Conservation (phyloP, 192 early-diverging fungal species). For the Phycomyces blakesleeanus region DNA sequence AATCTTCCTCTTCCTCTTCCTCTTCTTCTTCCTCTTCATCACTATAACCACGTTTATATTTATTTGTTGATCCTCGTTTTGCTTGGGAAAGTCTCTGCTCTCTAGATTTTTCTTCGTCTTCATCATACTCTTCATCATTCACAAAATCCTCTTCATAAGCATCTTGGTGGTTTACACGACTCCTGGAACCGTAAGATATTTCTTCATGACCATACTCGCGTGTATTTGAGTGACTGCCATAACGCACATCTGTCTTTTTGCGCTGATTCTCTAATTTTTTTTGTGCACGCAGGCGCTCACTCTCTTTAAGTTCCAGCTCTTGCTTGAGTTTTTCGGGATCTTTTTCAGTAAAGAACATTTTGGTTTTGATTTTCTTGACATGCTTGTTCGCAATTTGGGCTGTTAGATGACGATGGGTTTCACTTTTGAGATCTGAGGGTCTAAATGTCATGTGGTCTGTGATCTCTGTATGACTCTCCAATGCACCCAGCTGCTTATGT, state of each 20-base stretch:
- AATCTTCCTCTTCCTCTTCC: constrained; percentile 14
- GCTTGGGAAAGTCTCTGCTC: constrained; percentile 28
- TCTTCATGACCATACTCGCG: constrained; percentile 43
- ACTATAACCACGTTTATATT: constrained; percentile 14
- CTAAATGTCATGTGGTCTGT: constrained; percentile 61
- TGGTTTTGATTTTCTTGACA: constrained; percentile 59
- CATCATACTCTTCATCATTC: constrained; percentile 47
- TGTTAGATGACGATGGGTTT: constrained; percentile 64
- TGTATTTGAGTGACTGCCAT: constrained; percentile 28
- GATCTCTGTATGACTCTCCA: constrained; percentile 66
- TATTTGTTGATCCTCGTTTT: constrained; percentile 28
- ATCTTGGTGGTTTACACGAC: constrained; percentile 18
- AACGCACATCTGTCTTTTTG: constrained; percentile 27
- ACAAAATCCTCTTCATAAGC: constrained; percentile 51
- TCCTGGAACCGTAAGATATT: background rate
- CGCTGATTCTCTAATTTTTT: constrained; percentile 46
- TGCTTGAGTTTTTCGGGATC: constrained; percentile 67
- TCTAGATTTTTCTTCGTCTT: constrained; percentile 36
- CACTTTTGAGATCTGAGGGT: constrained; percentile 52
- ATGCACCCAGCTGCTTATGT: constrained; percentile 47
- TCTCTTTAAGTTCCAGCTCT: constrained; percentile 58
- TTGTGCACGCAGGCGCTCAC: constrained; percentile 53
- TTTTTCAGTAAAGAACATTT: constrained; percentile 56
- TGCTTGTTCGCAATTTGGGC: constrained; percentile 64
- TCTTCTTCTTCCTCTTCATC: constrained; percentile 37